Evolutionary conservation across 2,329 filamentous ascomycete species (phyloP), one percentile per base, ranked within the genome.

Genomic region (Orbilia oligospora): DNA sequence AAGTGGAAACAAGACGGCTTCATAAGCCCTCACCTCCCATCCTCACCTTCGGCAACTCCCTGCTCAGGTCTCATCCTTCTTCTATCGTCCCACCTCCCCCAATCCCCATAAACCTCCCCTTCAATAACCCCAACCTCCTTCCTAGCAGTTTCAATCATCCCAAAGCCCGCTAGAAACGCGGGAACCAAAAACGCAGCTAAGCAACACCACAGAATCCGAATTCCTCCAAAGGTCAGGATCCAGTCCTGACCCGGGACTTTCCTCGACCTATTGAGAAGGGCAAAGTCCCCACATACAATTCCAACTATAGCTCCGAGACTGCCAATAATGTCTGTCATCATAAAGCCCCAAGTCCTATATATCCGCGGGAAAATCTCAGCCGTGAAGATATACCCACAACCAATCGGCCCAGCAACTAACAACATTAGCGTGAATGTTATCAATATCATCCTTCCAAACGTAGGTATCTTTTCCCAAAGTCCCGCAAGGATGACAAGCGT

Each of bases 91-190:
- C 75, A 78, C 48, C 20, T 72, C 4, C 63, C 68, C 75, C 75
- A 78, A 64, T 78, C 68, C 16, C 75, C 75, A 78, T 78, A 78
- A 36, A 69, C 20, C 53, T 78, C 75, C 10, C 75, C 75, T n/a
- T 78, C 75, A 33, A 78, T 69, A 20, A 78, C 64, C 0, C 55
- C 68, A 18, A 69, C 30, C 30, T 78, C 75, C 46, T 78, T 78
- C 55, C 75, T 72, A 10, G 68, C 68, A 27, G 75, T 78, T 36
- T 78, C 75, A 49, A 72, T 24, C 2, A 78, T 20, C 27, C 75
- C 75, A 33, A 78, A 65, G 1, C 24, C 48, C 3, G 16, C 30
- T 38, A 78, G 24, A 20, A 69, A 56, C 16, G 36, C 68, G 30
- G 33, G 22, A 10, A 69, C 10, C 24, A 49, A 33, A 33, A 53